A percentile compares a stretch with the other conserved stretches of the same genome.
These are phyloP conservation scores for Hypoxylon rickii DNA, from an alignment of 495 filamentous ascomycete species.

Conservation along the genomic window DNA sequence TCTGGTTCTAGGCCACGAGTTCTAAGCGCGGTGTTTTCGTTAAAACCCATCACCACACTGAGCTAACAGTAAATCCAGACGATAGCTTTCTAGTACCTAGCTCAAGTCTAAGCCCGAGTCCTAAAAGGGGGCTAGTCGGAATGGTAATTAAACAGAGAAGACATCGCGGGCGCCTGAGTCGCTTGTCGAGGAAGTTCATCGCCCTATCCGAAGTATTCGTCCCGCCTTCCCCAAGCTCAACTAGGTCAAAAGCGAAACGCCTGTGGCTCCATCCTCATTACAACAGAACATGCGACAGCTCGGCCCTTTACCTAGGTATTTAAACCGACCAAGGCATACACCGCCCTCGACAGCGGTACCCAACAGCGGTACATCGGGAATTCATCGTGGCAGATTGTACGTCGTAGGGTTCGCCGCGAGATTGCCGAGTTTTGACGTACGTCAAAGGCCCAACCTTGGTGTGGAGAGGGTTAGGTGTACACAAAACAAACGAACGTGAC, in stretches of 20 bases:
- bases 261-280: slow-evolving; percentile 5
- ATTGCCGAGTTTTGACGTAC: slow-evolving; percentile 34
- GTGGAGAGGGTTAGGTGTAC: slow-evolving; percentile 38
- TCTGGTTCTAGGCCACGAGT: too few species aligned
- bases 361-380: too few species aligned
- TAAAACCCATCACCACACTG: too few species aligned
- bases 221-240: neutral
- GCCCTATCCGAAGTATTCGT: neutral
- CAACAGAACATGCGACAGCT: slow-evolving; percentile 7
- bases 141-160: neutral
- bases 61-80: neutral
- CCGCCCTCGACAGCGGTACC: slow-evolving; percentile 5
- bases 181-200: slow-evolving; percentile 4
- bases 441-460: too few species aligned
- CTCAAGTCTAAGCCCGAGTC: neutral
- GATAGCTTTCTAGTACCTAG: neutral
- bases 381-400: too few species aligned
- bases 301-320: slow-evolving; percentile 2
- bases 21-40: too few species aligned
- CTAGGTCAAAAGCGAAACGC: neutral
- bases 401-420: slow-evolving; percentile 18
- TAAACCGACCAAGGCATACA: slow-evolving; percentile 3
- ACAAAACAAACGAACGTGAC: too few species aligned
- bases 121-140: neutral
- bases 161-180: neutral